These are phyloP conservation scores for Hevea brasiliensis DNA, from an alignment of 345 rosid genomes.

Conservation along the genomic window DNA sequence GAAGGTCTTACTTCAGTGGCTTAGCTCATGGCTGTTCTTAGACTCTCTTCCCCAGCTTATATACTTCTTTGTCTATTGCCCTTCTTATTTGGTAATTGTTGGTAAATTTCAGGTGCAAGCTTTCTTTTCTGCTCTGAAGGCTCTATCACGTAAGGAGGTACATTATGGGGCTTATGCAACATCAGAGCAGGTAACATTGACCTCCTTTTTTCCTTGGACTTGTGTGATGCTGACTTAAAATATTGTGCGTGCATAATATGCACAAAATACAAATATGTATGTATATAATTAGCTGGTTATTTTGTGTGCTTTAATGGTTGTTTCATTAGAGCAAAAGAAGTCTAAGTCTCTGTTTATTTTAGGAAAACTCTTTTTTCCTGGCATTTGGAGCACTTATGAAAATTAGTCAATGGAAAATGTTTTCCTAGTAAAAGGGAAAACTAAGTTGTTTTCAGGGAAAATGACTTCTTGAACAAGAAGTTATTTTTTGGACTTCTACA, in stretches of 20 bases:
- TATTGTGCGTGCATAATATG: background rate
- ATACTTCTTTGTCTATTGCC: background rate
- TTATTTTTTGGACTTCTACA: no score
- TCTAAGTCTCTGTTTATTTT: no score
- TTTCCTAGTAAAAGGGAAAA: no score
- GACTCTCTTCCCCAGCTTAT: background rate
- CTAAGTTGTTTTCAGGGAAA: no score
- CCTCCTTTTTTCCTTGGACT: conserved; percentile 2
- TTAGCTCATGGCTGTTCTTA: background rate
- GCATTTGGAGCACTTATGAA: no score
- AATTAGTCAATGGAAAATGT: no score
- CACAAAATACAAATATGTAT: no score
- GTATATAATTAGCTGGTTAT: background rate
- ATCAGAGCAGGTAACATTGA: conserved; percentile 74
- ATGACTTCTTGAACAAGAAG: no score
- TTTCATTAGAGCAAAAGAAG: background rate
- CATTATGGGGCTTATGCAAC: conserved; percentile 98
- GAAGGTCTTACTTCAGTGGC: background rate
- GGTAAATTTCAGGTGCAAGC: conserved; percentile 65
- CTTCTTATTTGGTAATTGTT: background rate
- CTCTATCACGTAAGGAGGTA: conserved; percentile 88
- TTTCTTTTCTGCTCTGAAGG: conserved; percentile 82
- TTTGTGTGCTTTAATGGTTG: background rate
- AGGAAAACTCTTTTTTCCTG: no score
- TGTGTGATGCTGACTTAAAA: background rate